Evolutionary conservation across 371 early-diverging fungal genomes (phyloP).

Genomic region (Funneliformis caledonium): DNA sequence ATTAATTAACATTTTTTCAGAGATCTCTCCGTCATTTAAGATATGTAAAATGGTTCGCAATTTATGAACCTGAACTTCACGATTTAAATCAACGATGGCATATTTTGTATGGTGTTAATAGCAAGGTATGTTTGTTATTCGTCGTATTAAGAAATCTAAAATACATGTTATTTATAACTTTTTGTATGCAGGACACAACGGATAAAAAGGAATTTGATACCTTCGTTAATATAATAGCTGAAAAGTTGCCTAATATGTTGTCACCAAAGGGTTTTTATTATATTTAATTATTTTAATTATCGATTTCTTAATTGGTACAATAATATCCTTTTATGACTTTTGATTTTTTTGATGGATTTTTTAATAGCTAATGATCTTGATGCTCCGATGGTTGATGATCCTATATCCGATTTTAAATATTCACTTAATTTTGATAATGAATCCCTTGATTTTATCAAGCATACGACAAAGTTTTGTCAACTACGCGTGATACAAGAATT

Average conservation of each 20-base stretch:
- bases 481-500: constrained; percentile 19
- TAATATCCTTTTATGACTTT: not conserved
- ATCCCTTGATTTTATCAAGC: constrained; percentile 2
- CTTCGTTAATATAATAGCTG: constrained; percentile 44
- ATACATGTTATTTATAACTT: not conserved
- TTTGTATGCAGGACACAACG: constrained; percentile 34
- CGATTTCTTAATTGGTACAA: not conserved
- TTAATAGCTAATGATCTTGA: constrained; percentile 53
- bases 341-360: not conserved
- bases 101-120: constrained; percentile 50
- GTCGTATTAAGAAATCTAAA: no score
- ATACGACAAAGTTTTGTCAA: constrained; percentile 31
- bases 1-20: constrained; percentile 48
- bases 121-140: constrained; percentile 38
- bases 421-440: constrained; percentile 40
- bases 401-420: constrained; percentile 48
- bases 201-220: constrained; percentile 45
- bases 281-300: not conserved
- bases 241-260: constrained; percentile 48
- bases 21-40: constrained; percentile 56
- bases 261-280: constrained; percentile 44
- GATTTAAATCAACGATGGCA: constrained; percentile 63
- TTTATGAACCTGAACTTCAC: constrained; percentile 46
- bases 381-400: constrained; percentile 53
- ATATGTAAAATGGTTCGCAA: constrained; percentile 61